phyloP scores from a whole-genome alignment of 352 stramenopile species.

The Phytopythium vexans region DNA sequence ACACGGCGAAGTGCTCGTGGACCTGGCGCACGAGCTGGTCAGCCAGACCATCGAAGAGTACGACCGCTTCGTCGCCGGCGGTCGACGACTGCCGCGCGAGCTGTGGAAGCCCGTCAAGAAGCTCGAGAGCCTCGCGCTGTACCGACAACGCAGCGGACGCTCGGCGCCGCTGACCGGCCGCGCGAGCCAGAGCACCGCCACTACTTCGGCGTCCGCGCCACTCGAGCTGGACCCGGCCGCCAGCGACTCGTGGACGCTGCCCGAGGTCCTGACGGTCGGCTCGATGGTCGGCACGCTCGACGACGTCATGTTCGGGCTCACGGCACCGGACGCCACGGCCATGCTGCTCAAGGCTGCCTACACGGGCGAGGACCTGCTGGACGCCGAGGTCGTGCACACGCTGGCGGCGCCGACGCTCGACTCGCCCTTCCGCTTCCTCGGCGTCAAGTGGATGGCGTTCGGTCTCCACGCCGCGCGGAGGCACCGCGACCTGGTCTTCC shows the following conservation, averaged over 20 bases:
- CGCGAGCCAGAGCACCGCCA: background rate
- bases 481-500: constrained; percentile 42
- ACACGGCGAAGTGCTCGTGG: constrained; percentile 12
- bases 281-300: constrained; percentile 40
- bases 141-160: constrained; percentile 14
- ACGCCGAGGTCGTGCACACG: constrained; percentile 34
- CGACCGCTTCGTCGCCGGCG: constrained; percentile 14
- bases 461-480: constrained; percentile 12
- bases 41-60: constrained; percentile 26
- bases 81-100: constrained; percentile 10
- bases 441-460: constrained; percentile 40
- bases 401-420: constrained; percentile 24
- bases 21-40: constrained; percentile 15
- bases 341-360: constrained; percentile 32
- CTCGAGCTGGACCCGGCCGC: constrained; percentile 7
- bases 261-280: constrained; percentile 38
- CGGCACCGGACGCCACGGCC: constrained; percentile 27
- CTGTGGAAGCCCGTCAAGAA: constrained; percentile 38
- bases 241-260: constrained; percentile 4
- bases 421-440: constrained; percentile 46
- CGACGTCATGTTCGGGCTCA: constrained; percentile 46
- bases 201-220: background rate
- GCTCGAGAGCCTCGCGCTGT: constrained; percentile 30
- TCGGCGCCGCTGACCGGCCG: background rate
- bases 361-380: constrained; percentile 30